phyloP scores from a whole-genome alignment of 2,329 filamentous ascomycete species.

The Verticillium zaregamsianum region DNA sequence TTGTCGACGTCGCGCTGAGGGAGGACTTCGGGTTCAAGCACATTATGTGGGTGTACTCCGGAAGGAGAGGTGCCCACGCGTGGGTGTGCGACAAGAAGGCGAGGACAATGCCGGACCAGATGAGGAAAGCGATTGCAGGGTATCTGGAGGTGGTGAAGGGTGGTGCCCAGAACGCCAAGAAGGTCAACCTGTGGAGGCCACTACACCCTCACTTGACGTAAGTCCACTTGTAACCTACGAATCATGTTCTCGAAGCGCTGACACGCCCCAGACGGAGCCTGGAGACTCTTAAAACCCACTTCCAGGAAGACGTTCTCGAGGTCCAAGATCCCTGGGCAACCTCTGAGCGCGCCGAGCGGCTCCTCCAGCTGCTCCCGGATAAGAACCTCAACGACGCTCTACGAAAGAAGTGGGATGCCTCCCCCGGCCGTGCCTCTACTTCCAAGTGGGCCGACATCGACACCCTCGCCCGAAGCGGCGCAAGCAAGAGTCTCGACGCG shows the following conservation, averaged over 20 bases:
- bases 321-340: slow-evolving; percentile 83
- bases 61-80: slow-evolving; percentile 91
- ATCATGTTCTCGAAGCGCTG: background rate
- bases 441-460: slow-evolving; percentile 96
- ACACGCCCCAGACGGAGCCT: slow-evolving; percentile 63
- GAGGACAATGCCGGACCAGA: slow-evolving; percentile 78
- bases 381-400: slow-evolving; percentile 71
- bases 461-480: slow-evolving; percentile 71
- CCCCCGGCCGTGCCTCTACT: slow-evolving; percentile 69
- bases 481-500: slow-evolving; percentile 67
- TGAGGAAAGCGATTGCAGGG: slow-evolving; percentile 76
- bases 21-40: slow-evolving; percentile 97
- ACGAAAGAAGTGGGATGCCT: slow-evolving; percentile 85
- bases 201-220: slow-evolving; percentile 84
- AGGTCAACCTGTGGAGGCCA: slow-evolving; percentile 77
- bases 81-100: slow-evolving; percentile 95
- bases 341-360: slow-evolving; percentile 66
- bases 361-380: slow-evolving; percentile 84
- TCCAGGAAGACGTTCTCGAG: slow-evolving; percentile 75
- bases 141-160: slow-evolving; percentile 91
- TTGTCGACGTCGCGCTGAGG: slow-evolving; percentile 78
- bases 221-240: slow-evolving; percentile 18
- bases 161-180: slow-evolving; percentile 80
- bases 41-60: slow-evolving; percentile 98
- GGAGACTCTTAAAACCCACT: slow-evolving; percentile 78